Conservation (phyloP, 495 filamentous ascomycete genomes). For the Aspergillus ostianus region DNA sequence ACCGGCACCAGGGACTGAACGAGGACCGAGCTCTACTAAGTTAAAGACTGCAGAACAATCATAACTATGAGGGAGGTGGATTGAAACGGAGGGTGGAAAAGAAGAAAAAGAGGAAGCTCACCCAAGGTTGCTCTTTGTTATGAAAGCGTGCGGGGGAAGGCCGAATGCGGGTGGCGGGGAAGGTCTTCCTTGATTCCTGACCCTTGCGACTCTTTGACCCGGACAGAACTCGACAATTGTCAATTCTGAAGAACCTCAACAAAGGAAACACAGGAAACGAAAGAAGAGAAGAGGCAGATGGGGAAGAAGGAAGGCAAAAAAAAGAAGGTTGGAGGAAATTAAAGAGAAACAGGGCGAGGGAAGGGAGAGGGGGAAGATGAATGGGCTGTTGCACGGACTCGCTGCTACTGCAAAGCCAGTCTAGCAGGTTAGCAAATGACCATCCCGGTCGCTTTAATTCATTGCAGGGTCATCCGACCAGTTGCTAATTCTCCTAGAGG, state of each 20-base stretch:
- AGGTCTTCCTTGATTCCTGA: background rate
- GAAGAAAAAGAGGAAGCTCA: background rate
- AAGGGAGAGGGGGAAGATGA: conserved; percentile 4
- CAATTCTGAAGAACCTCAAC: background rate
- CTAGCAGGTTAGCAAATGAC: conserved; percentile 13
- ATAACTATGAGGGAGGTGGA: background rate
- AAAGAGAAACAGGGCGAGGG: background rate
- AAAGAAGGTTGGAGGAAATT: conserved; percentile 3
- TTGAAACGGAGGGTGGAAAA: background rate
- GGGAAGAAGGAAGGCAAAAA: conserved; percentile 10
- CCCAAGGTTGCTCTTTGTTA: background rate
- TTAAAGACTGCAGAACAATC: background rate
- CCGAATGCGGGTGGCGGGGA: conserved; percentile 19
- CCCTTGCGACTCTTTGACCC: background rate
- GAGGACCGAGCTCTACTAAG: background rate
- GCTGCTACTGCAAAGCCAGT: conserved; percentile 3
- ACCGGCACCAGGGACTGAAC: background rate
- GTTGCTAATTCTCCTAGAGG: conserved; percentile 11
- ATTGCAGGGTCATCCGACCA: conserved; percentile 21
- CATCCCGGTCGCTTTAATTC: conserved; percentile 9
- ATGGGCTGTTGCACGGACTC: background rate
- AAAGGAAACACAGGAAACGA: background rate
- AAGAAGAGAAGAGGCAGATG: background rate
- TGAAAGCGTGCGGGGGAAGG: conserved; percentile 8
- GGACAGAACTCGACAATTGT: background rate